Evolutionary conservation across 2,329 filamentous ascomycete genomes (phyloP).

Genomic region (Pyricularia pennisetigena): DNA sequence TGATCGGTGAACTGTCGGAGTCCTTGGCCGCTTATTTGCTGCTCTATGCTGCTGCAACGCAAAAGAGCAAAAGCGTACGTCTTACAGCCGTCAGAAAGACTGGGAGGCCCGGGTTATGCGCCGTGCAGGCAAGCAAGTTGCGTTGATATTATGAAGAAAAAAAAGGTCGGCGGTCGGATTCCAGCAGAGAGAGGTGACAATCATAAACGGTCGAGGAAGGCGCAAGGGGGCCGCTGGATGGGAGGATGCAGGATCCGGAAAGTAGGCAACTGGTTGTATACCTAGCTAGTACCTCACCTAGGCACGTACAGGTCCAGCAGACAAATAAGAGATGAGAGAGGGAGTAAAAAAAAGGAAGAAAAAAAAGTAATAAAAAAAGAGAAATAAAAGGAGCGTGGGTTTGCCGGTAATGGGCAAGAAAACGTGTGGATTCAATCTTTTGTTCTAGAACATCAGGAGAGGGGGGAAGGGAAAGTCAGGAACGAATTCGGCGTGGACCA

Average conservation of each 20-base stretch:
- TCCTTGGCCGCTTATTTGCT: not conserved
- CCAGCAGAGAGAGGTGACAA: not conserved
- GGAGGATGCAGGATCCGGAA: not conserved
- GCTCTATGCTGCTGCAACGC: not conserved
- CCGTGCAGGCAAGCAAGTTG: not conserved
- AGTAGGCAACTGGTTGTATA: not conserved
- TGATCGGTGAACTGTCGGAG: not conserved
- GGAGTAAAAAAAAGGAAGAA: not conserved
- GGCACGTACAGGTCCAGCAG: not conserved
- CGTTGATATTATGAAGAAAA: not conserved
- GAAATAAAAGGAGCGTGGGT: not conserved
- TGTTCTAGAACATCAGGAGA: slow-evolving; percentile 4
- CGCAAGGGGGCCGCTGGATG: not conserved
- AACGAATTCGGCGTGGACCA: not conserved
- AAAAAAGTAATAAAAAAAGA: not conserved
- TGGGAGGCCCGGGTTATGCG: not conserved
- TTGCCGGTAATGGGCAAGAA: not conserved
- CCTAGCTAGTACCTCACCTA: not conserved
- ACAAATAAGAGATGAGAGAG: not conserved
- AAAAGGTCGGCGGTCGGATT: not conserved
- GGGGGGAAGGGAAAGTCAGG: not conserved
- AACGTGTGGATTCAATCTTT: not conserved
- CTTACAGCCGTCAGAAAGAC: not conserved
- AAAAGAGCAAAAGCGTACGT: not conserved
- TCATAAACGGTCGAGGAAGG: not conserved